Evolutionary conservation across 257 asterid genomes (phyloP).

Genomic region (Anisodus acutangulus): DNA sequence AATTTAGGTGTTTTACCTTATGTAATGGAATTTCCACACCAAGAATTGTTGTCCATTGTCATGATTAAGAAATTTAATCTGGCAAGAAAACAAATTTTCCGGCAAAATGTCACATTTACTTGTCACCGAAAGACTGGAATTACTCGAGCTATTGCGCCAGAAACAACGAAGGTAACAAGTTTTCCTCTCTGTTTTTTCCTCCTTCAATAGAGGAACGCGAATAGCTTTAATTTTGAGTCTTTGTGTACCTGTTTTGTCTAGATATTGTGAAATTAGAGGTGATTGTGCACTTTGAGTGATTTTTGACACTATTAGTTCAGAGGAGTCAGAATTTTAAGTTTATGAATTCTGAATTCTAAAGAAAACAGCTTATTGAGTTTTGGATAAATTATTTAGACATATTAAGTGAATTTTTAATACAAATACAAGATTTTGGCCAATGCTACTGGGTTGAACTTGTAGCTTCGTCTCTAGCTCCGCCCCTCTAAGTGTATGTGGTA

Average conservation of each 20-base stretch:
- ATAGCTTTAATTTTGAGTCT: not conserved
- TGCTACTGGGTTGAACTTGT: no score
- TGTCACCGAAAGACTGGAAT: not conserved
- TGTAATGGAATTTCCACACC: constrained; percentile 7
- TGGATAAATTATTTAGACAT: no score
- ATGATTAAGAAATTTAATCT: constrained; percentile 25
- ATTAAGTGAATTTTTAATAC: no score
- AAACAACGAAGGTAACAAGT: constrained; percentile 32
- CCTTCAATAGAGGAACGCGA: not conserved
- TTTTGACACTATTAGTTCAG: not conserved
- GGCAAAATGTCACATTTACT: constrained; percentile 2
- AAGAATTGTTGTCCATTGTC: not conserved
- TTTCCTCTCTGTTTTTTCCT: not conserved
- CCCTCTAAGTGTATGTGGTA: not conserved
- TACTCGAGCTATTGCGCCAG: constrained; percentile 31
- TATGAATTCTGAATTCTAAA: no score
- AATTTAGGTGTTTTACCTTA: constrained; percentile 32
- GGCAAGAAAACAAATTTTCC: not conserved
- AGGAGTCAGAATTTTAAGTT: no score
- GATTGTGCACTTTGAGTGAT: not conserved
- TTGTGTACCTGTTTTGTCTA: not conserved
- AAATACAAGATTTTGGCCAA: no score
- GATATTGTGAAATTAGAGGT: not conserved
- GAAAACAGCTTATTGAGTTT: no score
- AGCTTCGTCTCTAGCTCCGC: no score